phyloP scores from a whole-genome alignment of 2,329 filamentous ascomycete genomes.

The Ophiostoma australiae region DNA sequence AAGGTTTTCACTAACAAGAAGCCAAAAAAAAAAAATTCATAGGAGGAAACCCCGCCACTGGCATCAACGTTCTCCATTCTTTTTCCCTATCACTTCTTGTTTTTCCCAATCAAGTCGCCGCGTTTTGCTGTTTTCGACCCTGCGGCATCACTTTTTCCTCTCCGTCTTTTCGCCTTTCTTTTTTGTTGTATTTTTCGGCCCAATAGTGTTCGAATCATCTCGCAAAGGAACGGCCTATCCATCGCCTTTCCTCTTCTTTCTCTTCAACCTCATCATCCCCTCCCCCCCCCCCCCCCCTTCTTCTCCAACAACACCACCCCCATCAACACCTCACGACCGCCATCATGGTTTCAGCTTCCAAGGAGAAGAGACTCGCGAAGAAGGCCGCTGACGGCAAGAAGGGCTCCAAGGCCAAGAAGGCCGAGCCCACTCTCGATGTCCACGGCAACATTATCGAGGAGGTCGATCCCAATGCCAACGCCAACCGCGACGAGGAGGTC shows the following conservation, averaged over 20 bases:
- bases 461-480: constrained; percentile 54
- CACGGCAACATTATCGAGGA: constrained; percentile 50
- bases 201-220: constrained; percentile 1
- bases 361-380: constrained; percentile 68
- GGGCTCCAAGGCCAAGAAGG: constrained; percentile 61
- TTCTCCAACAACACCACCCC: neutral
- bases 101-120: constrained; percentile 17
- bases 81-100: constrained; percentile 18
- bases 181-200: neutral
- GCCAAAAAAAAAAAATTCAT: constrained; percentile 20
- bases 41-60: constrained; percentile 22
- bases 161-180: neutral
- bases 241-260: neutral
- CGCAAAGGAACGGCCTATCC: neutral
- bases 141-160: constrained; percentile 22
- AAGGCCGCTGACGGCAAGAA: constrained; percentile 71
- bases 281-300: neutral
- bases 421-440: constrained; percentile 61
- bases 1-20: constrained; percentile 22
- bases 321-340: constrained; percentile 25
- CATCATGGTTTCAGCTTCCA: constrained; percentile 64
- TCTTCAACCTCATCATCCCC: neutral
- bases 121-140: constrained; percentile 23
- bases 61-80: constrained; percentile 18
- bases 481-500: constrained; percentile 71